Evolutionary conservation across 1,139 yeast genomes (phyloP), one percentile per base, ranked within the genome.

Genomic region (Taiozyma sp.): DNA sequence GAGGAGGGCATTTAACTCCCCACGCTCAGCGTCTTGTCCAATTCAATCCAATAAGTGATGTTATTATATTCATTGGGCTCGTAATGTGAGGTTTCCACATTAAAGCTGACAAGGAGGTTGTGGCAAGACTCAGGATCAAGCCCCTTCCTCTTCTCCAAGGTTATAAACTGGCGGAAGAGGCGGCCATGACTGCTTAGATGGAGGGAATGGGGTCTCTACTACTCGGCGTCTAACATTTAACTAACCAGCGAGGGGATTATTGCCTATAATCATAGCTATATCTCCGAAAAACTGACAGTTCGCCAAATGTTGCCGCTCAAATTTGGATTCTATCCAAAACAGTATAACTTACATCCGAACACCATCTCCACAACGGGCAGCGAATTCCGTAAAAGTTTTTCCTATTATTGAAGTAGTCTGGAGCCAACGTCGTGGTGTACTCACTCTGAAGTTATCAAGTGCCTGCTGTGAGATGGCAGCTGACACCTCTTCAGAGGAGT

Each of bases 71-170:
- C 51, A 23, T 61, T 51, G 1, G 75, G 68, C 43, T 64, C 59
- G 54, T 74, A 76, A 2, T 63, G 56, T 7, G 77, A 78, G 49
- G 72, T 46, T 65, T 70, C 78, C 79, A 74, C 14, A 66, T 60
- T 4, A 76, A 76, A 4, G 66, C 63, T 29, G 54, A 39, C 2
- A 46, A 16, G 3, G 50, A 47, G 2, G 52, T 53, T 2, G 52
- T 30, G 12, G 56, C 54, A 34, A 54, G 57, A 39, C 54, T 56
- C 40, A 56, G 48, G 8, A 56, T 54, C 38, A 55, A 22, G 28
- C 48, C 39, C 44, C 19, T 45, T 45, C 47, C 27, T 45, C 43
- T 45, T 45, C 38, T 34, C n/a, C 19, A 19, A 19, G 19, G 19
- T 19, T 19, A 19, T 19, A 19, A 19, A 19, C 19, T 19, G 19